A percentile compares a stretch with the other conserved stretches of the same genome.
Conservation (phyloP, 2,329 filamentous ascomycete genomes). For the Ophiosphaerella narmari region DNA sequence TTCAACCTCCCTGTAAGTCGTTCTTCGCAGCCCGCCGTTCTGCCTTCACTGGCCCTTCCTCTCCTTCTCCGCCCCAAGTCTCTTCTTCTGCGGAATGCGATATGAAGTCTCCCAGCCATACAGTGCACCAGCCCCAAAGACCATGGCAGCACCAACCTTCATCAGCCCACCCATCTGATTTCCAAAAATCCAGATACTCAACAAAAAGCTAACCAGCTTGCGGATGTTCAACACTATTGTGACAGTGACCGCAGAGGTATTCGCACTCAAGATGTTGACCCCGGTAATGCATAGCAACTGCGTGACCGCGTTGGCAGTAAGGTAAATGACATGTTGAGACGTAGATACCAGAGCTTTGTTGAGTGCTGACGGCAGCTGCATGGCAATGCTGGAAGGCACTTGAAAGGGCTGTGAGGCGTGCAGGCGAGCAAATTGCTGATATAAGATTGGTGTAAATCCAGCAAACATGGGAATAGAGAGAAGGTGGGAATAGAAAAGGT, state of each 20-base stretch:
- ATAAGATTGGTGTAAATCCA: constrained; percentile 70
- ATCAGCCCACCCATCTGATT: constrained; percentile 79
- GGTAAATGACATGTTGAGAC: constrained; percentile 72
- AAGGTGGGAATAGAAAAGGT: constrained; percentile 88
- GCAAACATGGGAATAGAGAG: constrained; percentile 77
- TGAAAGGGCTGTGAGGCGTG: constrained; percentile 66
- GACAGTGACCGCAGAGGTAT: constrained; percentile 88
- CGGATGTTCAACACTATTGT: constrained; percentile 95
- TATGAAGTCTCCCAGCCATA: constrained; percentile 77
- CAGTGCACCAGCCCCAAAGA: constrained; percentile 87
- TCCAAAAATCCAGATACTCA: constrained; percentile 94
- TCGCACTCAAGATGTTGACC: constrained; percentile 89
- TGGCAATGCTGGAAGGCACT: constrained; percentile 36
- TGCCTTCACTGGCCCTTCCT: constrained; percentile 35
- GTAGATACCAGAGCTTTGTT: constrained; percentile 39
- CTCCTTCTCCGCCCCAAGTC: constrained; percentile 24
- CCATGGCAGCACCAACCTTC: constrained; percentile 77
- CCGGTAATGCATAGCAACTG: constrained; percentile 95
- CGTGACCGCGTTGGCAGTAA: constrained; percentile 79
- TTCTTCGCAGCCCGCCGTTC: background rate
- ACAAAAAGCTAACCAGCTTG: constrained; percentile 85
- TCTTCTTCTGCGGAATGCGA: constrained; percentile 48
- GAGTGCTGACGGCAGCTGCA: constrained; percentile 32
- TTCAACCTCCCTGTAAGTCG: too few relatives aligned
- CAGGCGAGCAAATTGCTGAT: constrained; percentile 66